A percentile compares a stretch with the other conserved stretches of the same genome.
These are phyloP conservation scores for Vanilla planifolia DNA, from an alignment of 106 monocot genomes.

Conservation along the genomic window DNA sequence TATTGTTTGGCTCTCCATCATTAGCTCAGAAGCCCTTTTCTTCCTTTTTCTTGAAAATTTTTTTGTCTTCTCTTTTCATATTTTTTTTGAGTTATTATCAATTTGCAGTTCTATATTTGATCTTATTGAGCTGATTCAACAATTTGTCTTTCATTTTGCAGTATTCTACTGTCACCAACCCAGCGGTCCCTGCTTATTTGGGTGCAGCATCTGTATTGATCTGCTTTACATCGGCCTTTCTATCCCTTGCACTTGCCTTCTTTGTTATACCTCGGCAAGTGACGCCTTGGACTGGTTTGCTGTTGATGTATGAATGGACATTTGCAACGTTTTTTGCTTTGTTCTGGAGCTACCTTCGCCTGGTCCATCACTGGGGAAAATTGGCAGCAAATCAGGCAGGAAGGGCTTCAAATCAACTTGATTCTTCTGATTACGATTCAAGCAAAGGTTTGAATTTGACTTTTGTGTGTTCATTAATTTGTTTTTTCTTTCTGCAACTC, in stretches of 20 bases:
- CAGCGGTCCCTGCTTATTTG: conserved; percentile 60
- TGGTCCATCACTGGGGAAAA: conserved; percentile 72
- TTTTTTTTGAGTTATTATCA: neutral
- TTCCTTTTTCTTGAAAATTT: neutral
- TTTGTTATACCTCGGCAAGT: conserved; percentile 61
- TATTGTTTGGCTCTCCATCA: too few species aligned
- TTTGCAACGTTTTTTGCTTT: conserved; percentile 47
- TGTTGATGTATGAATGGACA: conserved; percentile 90
- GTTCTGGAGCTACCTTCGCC: conserved; percentile 56
- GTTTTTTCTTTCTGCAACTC: conserved; percentile 7
- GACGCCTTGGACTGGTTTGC: conserved; percentile 86
- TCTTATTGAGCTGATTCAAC: neutral
- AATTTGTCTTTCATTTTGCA: conserved; percentile 23
- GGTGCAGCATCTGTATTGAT: conserved; percentile 49
- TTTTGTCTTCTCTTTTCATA: neutral
- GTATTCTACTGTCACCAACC: conserved; percentile 38
- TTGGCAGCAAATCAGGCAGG: conserved; percentile 31
- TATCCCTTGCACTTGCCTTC: conserved; percentile 70
- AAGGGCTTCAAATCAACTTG: conserved; percentile 2
- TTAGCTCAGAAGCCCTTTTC: too few species aligned
- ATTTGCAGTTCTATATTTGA: neutral
- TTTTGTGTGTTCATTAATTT: too few species aligned
- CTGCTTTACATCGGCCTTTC: conserved; percentile 46
- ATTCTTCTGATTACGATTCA: conserved; percentile 55
- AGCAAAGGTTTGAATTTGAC: conserved; percentile 46